Evolutionary conservation across 164 flowering plant genomes (phyloP).

Genomic region (Macadamia tetraphylla): DNA sequence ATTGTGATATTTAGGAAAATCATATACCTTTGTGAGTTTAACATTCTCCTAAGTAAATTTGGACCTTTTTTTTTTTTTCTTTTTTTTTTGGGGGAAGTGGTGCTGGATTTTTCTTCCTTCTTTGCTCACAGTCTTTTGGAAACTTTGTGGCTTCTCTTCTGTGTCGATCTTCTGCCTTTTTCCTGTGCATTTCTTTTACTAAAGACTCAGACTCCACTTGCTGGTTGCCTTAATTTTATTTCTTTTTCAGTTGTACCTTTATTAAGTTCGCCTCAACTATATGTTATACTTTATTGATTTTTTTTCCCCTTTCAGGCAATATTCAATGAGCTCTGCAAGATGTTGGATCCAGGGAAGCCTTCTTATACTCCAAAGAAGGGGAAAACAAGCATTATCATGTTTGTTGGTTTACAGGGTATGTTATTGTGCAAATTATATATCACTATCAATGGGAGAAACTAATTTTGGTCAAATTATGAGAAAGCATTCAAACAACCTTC

Average conservation of each 20-base stretch:
- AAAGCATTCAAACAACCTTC: no score
- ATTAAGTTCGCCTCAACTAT: not conserved
- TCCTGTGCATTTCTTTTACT: not conserved
- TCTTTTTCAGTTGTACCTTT: no score
- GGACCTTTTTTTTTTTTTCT: not conserved
- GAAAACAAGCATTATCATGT: conserved; percentile 84
- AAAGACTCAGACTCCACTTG: not conserved
- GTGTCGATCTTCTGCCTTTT: not conserved
- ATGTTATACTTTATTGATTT: not conserved
- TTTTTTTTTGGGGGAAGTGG: not conserved
- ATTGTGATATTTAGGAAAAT: no score
- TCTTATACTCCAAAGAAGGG: conserved; percentile 82
- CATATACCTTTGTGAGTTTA: no score
- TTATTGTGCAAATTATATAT: not conserved
- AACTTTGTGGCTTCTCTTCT: not conserved
- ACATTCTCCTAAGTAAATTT: not conserved
- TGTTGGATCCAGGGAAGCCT: conserved; percentile 94
- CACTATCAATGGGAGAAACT: not conserved
- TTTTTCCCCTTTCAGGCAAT: conserved; percentile 53
- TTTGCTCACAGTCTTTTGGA: not conserved
- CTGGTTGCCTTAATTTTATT: not conserved
- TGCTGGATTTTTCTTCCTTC: no score
- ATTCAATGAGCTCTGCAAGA: conserved; percentile 86
- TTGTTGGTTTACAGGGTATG: conserved; percentile 90
- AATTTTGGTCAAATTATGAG: not conserved